Evolutionary conservation across 1,139 yeast genomes (phyloP), one percentile per base, ranked within the genome.

Genomic region (Candida anutae): DNA sequence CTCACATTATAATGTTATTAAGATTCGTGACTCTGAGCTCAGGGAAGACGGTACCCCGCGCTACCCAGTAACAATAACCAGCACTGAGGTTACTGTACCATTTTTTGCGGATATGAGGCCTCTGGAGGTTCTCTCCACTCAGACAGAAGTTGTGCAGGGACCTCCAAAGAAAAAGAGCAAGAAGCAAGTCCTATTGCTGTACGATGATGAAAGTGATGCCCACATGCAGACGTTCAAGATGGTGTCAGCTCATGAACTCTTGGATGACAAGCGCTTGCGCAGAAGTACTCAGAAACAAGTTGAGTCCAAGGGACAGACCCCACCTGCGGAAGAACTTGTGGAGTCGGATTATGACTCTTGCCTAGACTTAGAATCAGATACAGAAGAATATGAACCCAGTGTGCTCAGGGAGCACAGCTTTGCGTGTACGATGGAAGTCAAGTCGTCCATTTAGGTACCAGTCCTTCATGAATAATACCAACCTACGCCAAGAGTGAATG

Each of bases 21-120:
- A 62, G 28, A 76, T 80, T 6, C 55, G 65, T 2, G 72, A 71
- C 24, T 59, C 68, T 9, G 81, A 75, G 32, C 38, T 67, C 20
- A 65, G 53, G 5, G 53, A 53, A 1, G 62, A 60, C 15, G 59
- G 58, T 1, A 44, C 47, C 19, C 80, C 79, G 1, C 27, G 73
- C 15, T 74, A 64, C 40, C 83, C 84, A 0, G 68, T 70, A 0
- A 47, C 36, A 20, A 62, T 80, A 12, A 45, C 42, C 1, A 49
- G 45, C 2, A 46, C 62, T 2, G 65, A 61, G 25, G 64, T 78
- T 3, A 40, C 66, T 3, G 53, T 58, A 9, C 68, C 70, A 5
- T 77, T 56, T 48, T 78, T 78, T 42, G 61, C 58, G 6, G 77
- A 71, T 40, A 43, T 74, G 35, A 35, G 22, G 15, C 32, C 31